Percentiles rank a stretch among this genome's conserved stretches.
Conservation (phyloP, 2,329 filamentous ascomycete species). For the Ophiostoma ips region DNA sequence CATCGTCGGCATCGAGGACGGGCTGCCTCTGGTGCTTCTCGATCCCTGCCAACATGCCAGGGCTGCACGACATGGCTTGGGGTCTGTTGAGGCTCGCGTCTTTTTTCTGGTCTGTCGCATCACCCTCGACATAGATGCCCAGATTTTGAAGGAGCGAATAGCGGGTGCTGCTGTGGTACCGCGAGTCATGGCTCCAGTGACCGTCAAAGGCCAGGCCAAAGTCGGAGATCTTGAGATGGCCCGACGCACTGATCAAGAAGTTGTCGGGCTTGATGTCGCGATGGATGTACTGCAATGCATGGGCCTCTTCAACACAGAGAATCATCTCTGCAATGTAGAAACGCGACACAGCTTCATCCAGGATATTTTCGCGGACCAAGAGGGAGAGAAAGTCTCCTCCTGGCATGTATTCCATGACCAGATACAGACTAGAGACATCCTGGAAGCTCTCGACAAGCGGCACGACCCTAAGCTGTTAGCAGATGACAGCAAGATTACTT, state of each 20-base stretch:
- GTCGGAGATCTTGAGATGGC: constrained; percentile 90
- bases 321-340: constrained; percentile 97
- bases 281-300: constrained; percentile 80
- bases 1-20: constrained; percentile 18
- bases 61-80: constrained; percentile 20
- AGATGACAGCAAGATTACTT: background rate
- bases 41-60: constrained; percentile 25
- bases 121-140: constrained; percentile 59
- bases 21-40: constrained; percentile 25
- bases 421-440: constrained; percentile 68
- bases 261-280: constrained; percentile 96
- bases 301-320: constrained; percentile 82
- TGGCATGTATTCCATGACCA: constrained; percentile 98
- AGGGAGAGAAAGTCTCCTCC: constrained; percentile 87
- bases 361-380: constrained; percentile 68
- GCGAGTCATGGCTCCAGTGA: constrained; percentile 82
- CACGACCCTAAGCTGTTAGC: constrained; percentile 49
- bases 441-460: constrained; percentile 82
- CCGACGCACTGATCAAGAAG: constrained; percentile 76
- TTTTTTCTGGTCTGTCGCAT: constrained; percentile 48
- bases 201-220: constrained; percentile 93
- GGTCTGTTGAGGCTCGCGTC: background rate
- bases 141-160: constrained; percentile 67
- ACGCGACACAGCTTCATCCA: constrained; percentile 63
- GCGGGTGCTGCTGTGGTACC: constrained; percentile 73